Evolutionary conservation across 768 basidiomycete species (phyloP).

Genomic region (Gloeopeniophorella convolvens): DNA sequence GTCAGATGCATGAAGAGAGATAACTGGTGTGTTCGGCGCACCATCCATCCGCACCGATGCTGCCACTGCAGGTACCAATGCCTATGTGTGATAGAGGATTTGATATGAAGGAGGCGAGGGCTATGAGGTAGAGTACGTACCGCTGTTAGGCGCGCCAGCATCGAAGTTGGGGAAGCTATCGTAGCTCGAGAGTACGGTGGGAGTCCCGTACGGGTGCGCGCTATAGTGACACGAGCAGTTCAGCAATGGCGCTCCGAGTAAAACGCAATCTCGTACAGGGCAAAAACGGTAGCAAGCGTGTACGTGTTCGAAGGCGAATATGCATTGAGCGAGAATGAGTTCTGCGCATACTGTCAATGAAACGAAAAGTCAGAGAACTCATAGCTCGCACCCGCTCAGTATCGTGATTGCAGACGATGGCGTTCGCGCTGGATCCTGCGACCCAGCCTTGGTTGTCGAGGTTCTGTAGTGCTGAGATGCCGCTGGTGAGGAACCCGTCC

Average conservation of each 20-base stretch:
- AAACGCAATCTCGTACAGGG: constrained; percentile 30
- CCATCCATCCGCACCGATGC: constrained; percentile 50
- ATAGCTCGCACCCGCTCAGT: constrained; percentile 44
- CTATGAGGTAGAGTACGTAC: constrained; percentile 22
- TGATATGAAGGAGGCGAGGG: background rate
- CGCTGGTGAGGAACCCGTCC: constrained; percentile 44
- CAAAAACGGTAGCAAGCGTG: constrained; percentile 52
- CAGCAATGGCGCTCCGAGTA: background rate
- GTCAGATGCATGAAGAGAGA: no score
- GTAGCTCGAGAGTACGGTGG: constrained; percentile 57
- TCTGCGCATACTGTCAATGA: constrained; percentile 26
- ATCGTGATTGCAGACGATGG: constrained; percentile 66
- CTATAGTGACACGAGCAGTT: constrained; percentile 4
- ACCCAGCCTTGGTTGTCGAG: constrained; percentile 56
- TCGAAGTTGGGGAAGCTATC: constrained; percentile 40
- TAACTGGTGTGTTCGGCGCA: constrained; percentile 2
- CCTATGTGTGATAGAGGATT: constrained; percentile 26
- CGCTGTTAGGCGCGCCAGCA: constrained; percentile 55
- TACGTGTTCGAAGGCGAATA: constrained; percentile 64
- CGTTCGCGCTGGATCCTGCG: constrained; percentile 44
- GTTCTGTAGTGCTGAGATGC: constrained; percentile 46
- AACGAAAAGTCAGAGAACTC: background rate
- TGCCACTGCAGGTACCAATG: constrained; percentile 43
- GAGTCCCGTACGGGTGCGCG: constrained; percentile 61
- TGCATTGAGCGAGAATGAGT: constrained; percentile 46